Evolutionary conservation across 106 monocot genomes (phyloP).

Genomic region (Dioscorea alata): DNA sequence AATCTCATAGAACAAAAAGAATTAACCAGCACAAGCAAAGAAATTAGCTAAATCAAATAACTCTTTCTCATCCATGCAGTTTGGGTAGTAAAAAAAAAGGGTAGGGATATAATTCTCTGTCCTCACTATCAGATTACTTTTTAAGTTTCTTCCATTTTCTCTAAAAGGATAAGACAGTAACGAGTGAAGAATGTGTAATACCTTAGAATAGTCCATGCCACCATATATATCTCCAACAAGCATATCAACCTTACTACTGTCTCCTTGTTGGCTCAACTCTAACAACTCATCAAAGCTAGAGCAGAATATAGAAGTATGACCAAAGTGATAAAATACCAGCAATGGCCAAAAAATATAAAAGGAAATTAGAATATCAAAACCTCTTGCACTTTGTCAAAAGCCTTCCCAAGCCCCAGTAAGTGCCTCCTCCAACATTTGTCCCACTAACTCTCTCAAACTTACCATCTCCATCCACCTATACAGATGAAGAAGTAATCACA

Average conservation of each 20-base stretch:
- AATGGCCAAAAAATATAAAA: not conserved
- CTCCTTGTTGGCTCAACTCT: conserved; percentile 95
- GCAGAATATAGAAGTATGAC: conserved; percentile 13
- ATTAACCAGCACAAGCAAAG: no score
- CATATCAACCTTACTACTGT: conserved; percentile 92
- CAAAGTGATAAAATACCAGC: not conserved
- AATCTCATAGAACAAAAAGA: no score
- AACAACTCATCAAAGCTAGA: conserved; percentile 94
- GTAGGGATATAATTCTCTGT: no score
- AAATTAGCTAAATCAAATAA: no score
- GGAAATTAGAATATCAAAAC: conserved; percentile 24
- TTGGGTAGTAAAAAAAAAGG: no score
- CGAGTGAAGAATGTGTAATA: conserved; percentile 16
- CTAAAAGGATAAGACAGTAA: not conserved
- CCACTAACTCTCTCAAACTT: conserved; percentile 97
- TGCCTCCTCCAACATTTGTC: conserved; percentile 99
- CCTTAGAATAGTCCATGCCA: conserved; percentile 96
- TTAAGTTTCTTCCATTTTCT: no score
- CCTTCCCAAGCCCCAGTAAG: conserved; percentile 92
- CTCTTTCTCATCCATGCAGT: no score
- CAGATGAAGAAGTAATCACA: not conserved
- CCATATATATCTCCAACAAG: conserved; percentile 99
- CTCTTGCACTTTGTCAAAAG: conserved; percentile 96
- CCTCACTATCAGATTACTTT: no score
- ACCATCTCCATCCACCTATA: conserved; percentile 91